Conservation (phyloP, 805 yeast genomes). For the Lipomyces yamadae region DNA sequence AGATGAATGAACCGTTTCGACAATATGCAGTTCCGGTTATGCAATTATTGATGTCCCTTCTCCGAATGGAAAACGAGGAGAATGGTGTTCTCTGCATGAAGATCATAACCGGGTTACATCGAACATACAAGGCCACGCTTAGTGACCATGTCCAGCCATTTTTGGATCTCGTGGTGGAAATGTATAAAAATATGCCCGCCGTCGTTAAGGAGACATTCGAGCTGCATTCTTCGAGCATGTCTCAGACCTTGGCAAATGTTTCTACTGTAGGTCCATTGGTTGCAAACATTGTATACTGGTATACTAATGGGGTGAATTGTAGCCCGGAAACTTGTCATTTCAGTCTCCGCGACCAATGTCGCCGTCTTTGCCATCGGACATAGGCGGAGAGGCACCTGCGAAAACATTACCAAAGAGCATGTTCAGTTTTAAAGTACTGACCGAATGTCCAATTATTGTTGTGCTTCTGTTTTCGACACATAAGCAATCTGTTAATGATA, state of each 20-base stretch:
- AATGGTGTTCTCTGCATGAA: slow-evolving; percentile 92
- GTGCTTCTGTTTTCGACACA: slow-evolving; percentile 89
- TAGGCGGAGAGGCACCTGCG: slow-evolving; percentile 50
- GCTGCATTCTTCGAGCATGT: slow-evolving; percentile 29
- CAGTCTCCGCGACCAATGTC: slow-evolving; percentile 51
- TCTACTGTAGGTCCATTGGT: slow-evolving; percentile 17
- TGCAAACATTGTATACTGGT: background rate
- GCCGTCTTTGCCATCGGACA: slow-evolving; percentile 49
- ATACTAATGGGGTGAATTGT: background rate
- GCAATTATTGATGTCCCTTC: slow-evolving; percentile 60
- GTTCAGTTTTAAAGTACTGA: slow-evolving; percentile 84
- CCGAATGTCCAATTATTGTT: slow-evolving; percentile 97
- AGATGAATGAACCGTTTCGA: slow-evolving; percentile 79
- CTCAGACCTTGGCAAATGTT: slow-evolving; percentile 10
- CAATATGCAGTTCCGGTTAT: slow-evolving; percentile 67
- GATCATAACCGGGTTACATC: slow-evolving; percentile 80
- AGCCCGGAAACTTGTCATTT: slow-evolving; percentile 40
- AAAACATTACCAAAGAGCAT: slow-evolving; percentile 68
- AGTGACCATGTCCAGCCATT: slow-evolving; percentile 78
- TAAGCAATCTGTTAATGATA: slow-evolving; percentile 70
- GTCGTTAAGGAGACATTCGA: slow-evolving; percentile 75
- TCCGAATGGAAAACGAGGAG: slow-evolving; percentile 87
- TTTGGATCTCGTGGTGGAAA: slow-evolving; percentile 70
- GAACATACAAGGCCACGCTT: slow-evolving; percentile 73
- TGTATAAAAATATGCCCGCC: slow-evolving; percentile 78